Evolutionary conservation across 1,139 yeast species (phyloP).

Genomic region (Saccharomyces hybrid): DNA sequence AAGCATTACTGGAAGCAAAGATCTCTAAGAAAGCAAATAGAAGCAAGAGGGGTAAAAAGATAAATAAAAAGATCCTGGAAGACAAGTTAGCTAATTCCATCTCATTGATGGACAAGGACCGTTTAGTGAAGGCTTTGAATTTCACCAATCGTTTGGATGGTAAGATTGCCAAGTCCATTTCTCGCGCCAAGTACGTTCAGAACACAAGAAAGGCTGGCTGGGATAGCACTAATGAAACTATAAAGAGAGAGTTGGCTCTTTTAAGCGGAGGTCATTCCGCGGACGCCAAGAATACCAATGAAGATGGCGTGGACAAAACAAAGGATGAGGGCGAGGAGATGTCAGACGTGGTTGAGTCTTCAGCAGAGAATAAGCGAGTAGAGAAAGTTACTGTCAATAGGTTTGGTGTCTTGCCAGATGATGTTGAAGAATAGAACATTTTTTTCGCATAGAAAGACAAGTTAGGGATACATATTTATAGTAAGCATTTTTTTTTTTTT

Average conservation of each 20-base stretch:
- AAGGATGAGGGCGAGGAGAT: constrained; percentile 23
- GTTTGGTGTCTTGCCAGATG: constrained; percentile 42
- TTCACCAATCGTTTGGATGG: constrained; percentile 50
- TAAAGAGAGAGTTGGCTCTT: constrained; percentile 32
- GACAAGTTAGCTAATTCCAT: constrained; percentile 26
- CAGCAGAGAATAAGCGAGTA: constrained; percentile 7
- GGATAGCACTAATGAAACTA: constrained; percentile 55
- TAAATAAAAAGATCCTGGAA: constrained; percentile 33
- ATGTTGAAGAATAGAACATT: constrained; percentile 39
- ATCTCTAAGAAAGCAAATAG: constrained; percentile 39
- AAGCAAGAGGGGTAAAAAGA: constrained; percentile 31
- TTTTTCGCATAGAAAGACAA: neutral
- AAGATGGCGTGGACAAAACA: constrained; percentile 24
- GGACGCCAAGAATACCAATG: constrained; percentile 4
- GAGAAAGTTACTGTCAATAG: constrained; percentile 32
- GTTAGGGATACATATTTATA: neutral
- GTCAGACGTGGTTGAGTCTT: constrained; percentile 20
- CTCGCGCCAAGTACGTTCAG: constrained; percentile 55
- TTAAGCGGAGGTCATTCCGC: constrained; percentile 4
- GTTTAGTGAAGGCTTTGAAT: constrained; percentile 44
- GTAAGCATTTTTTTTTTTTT: neutral
- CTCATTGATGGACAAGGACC: constrained; percentile 36
- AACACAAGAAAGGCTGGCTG: constrained; percentile 61
- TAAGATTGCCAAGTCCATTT: constrained; percentile 57
- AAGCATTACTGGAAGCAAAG: constrained; percentile 51